phyloP scores from a whole-genome alignment of 1,284 basidiomycete genomes.

The Tetrapyrgos nigripes region DNA sequence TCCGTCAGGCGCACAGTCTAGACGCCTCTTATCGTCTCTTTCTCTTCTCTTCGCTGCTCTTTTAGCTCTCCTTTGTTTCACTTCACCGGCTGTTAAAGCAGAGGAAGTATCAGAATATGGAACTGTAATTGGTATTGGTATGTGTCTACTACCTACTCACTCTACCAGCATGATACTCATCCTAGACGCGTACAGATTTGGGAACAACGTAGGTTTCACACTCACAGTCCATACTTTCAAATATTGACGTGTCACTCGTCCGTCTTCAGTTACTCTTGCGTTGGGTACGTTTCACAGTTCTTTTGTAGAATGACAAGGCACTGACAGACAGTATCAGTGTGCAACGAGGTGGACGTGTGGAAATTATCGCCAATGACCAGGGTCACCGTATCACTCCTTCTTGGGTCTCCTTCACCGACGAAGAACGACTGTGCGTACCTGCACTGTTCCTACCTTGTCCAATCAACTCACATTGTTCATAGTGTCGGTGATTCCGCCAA shows the following conservation, averaged over 20 bases:
- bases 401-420: conserved; percentile 91
- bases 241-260: conserved; percentile 28
- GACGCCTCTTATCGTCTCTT: conserved; percentile 66
- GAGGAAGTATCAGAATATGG: conserved; percentile 80
- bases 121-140: conserved; percentile 95
- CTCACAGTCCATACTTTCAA: neutral
- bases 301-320: neutral
- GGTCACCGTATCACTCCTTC: conserved; percentile 97
- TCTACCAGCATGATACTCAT: conserved; percentile 7
- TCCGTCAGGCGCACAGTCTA: conserved; percentile 61
- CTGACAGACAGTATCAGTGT: conserved; percentile 62
- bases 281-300: conserved; percentile 55
- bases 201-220: conserved; percentile 71
- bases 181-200: conserved; percentile 59
- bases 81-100: conserved; percentile 61
- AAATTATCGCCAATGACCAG: conserved; percentile 98
- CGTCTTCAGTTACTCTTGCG: conserved; percentile 71
- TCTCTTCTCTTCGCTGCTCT: conserved; percentile 70
- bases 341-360: conserved; percentile 90
- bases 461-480: neutral
- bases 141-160: conserved; percentile 34
- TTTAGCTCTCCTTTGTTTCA: conserved; percentile 68
- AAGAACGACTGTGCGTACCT: conserved; percentile 84
- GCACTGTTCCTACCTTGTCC: neutral
- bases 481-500: conserved; percentile 84